These are phyloP conservation scores for Hymenoscyphus repandus DNA, from an alignment of 2,329 filamentous ascomycete genomes.

Conservation along the genomic window DNA sequence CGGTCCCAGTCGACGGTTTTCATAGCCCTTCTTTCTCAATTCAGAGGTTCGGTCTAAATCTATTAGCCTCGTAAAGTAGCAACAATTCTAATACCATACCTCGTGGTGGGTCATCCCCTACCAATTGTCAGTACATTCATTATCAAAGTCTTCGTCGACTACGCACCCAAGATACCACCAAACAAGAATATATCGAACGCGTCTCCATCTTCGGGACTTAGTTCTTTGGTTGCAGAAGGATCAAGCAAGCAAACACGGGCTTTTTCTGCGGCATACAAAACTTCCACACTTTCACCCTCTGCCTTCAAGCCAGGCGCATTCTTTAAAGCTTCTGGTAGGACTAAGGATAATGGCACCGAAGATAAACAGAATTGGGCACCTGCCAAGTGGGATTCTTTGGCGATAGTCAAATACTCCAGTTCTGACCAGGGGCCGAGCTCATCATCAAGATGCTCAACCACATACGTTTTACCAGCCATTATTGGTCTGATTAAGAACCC, in stretches of 20 bases:
- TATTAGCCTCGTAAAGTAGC: slow-evolving; percentile 5
- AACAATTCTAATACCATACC: slow-evolving; percentile 47
- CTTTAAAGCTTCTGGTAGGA: slow-evolving; percentile 54
- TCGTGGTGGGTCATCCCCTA: slow-evolving; percentile 89
- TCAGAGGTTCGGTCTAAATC: slow-evolving; percentile 84
- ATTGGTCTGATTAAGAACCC: slow-evolving; percentile 4
- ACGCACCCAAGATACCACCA: slow-evolving; percentile 84
- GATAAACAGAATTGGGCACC: slow-evolving; percentile 74
- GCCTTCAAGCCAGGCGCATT: slow-evolving; percentile 59
- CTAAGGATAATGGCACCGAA: slow-evolving; percentile 66
- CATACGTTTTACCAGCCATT: slow-evolving; percentile 66
- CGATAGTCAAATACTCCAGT: slow-evolving; percentile 86
- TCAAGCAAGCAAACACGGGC: slow-evolving; percentile 82
- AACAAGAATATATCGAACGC: slow-evolving; percentile 89
- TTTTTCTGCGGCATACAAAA: slow-evolving; percentile 68
- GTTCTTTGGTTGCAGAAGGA: slow-evolving; percentile 73
- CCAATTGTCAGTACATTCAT: slow-evolving; percentile 17
- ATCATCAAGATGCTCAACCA: slow-evolving; percentile 94
- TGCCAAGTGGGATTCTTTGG: slow-evolving; percentile 66
- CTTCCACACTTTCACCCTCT: slow-evolving; percentile 75
- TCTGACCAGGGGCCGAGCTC: slow-evolving; percentile 93
- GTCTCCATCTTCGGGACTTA: slow-evolving; percentile 77
- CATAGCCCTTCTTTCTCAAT: slow-evolving; percentile 86
- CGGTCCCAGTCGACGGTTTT: slow-evolving; percentile 79
- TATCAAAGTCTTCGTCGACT: neutral